These are phyloP conservation scores for Meripilus lineatus DNA, from an alignment of 1,284 basidiomycete genomes.

Conservation along the genomic window DNA sequence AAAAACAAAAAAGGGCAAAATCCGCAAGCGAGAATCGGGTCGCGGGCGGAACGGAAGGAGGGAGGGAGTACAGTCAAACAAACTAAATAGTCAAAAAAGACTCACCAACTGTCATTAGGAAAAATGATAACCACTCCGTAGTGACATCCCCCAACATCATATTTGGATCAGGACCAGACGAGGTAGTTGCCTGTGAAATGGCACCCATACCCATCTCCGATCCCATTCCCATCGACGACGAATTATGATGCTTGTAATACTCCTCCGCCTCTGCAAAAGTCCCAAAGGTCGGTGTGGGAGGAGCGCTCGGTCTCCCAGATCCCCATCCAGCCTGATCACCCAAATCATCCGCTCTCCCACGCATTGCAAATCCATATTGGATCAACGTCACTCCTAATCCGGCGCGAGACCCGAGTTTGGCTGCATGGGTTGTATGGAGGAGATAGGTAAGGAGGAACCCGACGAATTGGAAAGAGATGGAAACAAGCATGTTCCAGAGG, in stretches of 20 bases:
- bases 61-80: constrained; percentile 2
- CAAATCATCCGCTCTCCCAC: constrained; percentile 37
- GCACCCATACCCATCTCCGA: too few relatives aligned
- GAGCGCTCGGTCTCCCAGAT: constrained; percentile 20
- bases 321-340: constrained; percentile 19
- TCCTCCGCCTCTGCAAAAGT: constrained; percentile 47
- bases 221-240: too few relatives aligned
- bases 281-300: constrained; percentile 31
- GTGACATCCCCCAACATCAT: constrained; percentile 42
- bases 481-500: constrained; percentile 91
- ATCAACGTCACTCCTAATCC: constrained; percentile 95
- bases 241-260: constrained; percentile 35
- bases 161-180: constrained; percentile 12
- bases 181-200: constrained; percentile 11
- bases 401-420: constrained; percentile 90
- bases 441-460: constrained; percentile 95
- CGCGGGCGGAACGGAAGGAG: constrained; percentile 2
- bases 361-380: constrained; percentile 89
- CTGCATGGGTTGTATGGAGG: constrained; percentile 92
- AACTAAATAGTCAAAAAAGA: constrained; percentile 12
- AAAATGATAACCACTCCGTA: constrained; percentile 88
- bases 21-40: too few relatives aligned
- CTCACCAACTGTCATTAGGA: constrained; percentile 86
- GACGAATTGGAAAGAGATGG: constrained; percentile 95
- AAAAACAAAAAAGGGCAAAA: too few relatives aligned